Conservation (phyloP, 129 eudicot genomes). For the Flaveria ramosissima region DNA sequence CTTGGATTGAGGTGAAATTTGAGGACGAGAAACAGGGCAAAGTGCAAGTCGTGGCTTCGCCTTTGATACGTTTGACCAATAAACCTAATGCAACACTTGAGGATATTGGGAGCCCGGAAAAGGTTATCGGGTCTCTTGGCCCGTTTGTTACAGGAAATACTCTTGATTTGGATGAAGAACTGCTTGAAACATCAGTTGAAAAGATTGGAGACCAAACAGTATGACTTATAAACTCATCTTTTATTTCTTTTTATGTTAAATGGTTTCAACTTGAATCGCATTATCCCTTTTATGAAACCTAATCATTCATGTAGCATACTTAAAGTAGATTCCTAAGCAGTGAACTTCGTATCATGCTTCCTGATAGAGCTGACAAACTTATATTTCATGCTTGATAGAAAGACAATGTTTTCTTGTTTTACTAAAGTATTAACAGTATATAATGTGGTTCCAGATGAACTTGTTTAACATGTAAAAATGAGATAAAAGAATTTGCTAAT, state of each 20-base stretch:
- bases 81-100: constrained; percentile 91
- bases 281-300: too few species aligned
- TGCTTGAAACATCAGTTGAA: constrained; percentile 76
- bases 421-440: too few species aligned
- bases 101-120: constrained; percentile 97
- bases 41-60: constrained; percentile 96
- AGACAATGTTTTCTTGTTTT: too few species aligned
- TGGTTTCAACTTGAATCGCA: background rate
- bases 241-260: background rate
- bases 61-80: constrained; percentile 87
- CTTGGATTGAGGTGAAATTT: constrained; percentile 99
- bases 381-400: too few species aligned
- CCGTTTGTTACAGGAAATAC: constrained; percentile 97
- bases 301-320: too few species aligned
- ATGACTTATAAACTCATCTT: constrained; percentile 18
- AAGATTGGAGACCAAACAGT: constrained; percentile 92
- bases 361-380: too few species aligned
- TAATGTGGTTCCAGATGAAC: too few species aligned
- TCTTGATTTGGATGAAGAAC: constrained; percentile 84
- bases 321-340: too few species aligned
- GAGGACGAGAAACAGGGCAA: constrained; percentile 94
- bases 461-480: too few species aligned
- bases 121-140: constrained; percentile 89
- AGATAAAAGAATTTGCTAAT: too few species aligned
- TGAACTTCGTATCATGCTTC: too few species aligned